phyloP scores from a whole-genome alignment of 2,329 filamentous ascomycete species.

The Pseudogymnoascus sp. region DNA sequence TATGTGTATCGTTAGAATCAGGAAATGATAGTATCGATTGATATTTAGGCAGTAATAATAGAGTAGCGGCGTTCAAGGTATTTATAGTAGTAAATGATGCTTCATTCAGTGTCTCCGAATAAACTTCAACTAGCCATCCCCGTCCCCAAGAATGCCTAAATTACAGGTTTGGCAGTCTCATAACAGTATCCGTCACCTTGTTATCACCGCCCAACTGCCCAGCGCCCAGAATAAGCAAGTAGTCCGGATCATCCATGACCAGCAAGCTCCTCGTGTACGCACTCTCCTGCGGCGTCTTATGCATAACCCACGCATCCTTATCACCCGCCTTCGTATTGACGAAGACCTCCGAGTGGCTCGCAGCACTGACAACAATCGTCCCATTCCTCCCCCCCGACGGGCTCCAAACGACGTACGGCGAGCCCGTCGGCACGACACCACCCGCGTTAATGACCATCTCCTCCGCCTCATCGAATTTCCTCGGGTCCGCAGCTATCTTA shows the following conservation, averaged over 20 bases:
- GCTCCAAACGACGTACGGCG: constrained; percentile 26
- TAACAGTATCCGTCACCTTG: constrained; percentile 25
- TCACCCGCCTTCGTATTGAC: constrained; percentile 25
- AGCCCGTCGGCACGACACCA: constrained; percentile 22
- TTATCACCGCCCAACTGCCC: constrained; percentile 25
- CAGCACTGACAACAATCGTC: constrained; percentile 25
- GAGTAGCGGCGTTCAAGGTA: no score
- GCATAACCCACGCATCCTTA: constrained; percentile 22
- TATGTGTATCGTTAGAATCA: no score
- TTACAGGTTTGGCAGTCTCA: constrained; percentile 8
- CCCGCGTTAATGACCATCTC: constrained; percentile 21
- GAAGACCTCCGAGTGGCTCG: constrained; percentile 22
- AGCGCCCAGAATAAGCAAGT: constrained; percentile 26
- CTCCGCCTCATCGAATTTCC: constrained; percentile 21
- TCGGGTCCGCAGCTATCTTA: constrained; percentile 25
- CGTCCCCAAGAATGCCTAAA: not conserved
- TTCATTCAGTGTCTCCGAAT: not conserved
- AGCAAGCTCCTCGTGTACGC: constrained; percentile 26
- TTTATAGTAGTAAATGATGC: no score
- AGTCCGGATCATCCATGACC: constrained; percentile 21
- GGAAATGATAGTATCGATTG: no score
- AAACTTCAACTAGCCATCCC: not conserved
- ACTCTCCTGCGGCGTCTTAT: constrained; percentile 21
- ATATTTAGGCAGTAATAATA: no score
- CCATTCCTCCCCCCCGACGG: constrained; percentile 24